Conservation (phyloP, 495 filamentous ascomycete genomes). For the Ramalina peruviana region DNA sequence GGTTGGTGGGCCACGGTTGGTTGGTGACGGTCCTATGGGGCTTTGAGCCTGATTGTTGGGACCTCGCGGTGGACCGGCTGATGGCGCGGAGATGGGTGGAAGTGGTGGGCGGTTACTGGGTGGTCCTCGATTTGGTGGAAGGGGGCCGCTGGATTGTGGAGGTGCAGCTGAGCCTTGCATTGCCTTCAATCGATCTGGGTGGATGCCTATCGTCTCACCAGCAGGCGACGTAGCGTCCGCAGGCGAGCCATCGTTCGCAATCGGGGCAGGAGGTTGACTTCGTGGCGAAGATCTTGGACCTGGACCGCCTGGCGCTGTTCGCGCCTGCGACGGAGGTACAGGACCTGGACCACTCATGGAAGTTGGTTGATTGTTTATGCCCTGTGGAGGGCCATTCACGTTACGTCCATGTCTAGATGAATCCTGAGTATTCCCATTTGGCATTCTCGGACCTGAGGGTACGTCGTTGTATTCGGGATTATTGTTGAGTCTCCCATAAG, state of each 20-base stretch:
- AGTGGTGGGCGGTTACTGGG: slow-evolving; percentile 1
- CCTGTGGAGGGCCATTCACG: slow-evolving; percentile 11
- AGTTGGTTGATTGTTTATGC: slow-evolving; percentile 7
- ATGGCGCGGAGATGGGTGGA: slow-evolving; percentile 3
- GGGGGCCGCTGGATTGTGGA: slow-evolving; percentile 1
- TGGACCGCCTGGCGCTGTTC: slow-evolving; percentile 14
- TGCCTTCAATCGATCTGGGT: slow-evolving; percentile 18
- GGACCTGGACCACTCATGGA: background rate
- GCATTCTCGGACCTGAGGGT: slow-evolving; percentile 15
- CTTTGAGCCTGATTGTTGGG: slow-evolving; percentile 9
- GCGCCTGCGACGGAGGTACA: slow-evolving; percentile 4
- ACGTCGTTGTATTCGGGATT: slow-evolving; percentile 6
- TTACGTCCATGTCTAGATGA: slow-evolving; percentile 11
- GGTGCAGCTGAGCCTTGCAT: slow-evolving; percentile 8
- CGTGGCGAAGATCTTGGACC: slow-evolving; percentile 7
- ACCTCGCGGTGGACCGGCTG: slow-evolving; percentile 8
- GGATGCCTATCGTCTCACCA: slow-evolving; percentile 14
- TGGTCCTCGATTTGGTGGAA: slow-evolving; percentile 2
- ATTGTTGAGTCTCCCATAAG: slow-evolving; percentile 16
- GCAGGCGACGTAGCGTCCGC: slow-evolving; percentile 7
- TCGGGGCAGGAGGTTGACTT: slow-evolving; percentile 5
- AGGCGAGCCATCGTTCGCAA: background rate
- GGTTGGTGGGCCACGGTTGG: slow-evolving; percentile 15
- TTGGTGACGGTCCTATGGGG: slow-evolving; percentile 5
- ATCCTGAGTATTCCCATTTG: slow-evolving; percentile 13